These are phyloP conservation scores for Macrolepiota albuminosa DNA, from an alignment of 768 basidiomycete species.

Conservation along the genomic window DNA sequence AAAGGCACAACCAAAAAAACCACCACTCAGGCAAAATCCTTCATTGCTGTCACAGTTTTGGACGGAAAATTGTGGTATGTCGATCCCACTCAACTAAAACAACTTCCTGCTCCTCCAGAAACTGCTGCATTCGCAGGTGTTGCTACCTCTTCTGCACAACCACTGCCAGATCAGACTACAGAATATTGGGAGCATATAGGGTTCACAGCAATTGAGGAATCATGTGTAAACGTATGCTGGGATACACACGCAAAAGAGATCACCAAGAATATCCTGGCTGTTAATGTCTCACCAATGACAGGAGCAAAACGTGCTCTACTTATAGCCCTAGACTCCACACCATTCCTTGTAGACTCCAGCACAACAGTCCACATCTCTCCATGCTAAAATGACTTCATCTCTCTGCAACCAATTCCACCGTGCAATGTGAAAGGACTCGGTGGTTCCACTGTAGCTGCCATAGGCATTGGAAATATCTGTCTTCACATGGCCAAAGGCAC, in stretches of 20 bases:
- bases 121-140: too few species aligned
- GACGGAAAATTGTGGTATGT: too few species aligned
- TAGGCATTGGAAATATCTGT: too few species aligned
- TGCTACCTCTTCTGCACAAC: background rate
- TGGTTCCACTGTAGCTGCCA: too few species aligned
- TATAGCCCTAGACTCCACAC: background rate
- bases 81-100: too few species aligned
- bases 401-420: background rate
- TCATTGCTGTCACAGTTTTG: background rate
- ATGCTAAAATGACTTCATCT: background rate
- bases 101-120: background rate
- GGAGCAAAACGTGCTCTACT: background rate
- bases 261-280: background rate
- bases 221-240: background rate
- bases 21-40: background rate
- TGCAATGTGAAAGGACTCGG: background rate
- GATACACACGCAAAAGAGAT: background rate
- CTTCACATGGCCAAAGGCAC: too few species aligned
- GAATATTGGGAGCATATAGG: background rate
- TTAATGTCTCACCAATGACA: background rate
- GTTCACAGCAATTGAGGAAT: background rate
- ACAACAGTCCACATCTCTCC: too few species aligned
- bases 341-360: background rate
- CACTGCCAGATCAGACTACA: background rate
- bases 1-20: too few species aligned